These are phyloP conservation scores for Moniliella sp. DNA, from an alignment of 1,284 basidiomycete genomes.

Conservation along the genomic window DNA sequence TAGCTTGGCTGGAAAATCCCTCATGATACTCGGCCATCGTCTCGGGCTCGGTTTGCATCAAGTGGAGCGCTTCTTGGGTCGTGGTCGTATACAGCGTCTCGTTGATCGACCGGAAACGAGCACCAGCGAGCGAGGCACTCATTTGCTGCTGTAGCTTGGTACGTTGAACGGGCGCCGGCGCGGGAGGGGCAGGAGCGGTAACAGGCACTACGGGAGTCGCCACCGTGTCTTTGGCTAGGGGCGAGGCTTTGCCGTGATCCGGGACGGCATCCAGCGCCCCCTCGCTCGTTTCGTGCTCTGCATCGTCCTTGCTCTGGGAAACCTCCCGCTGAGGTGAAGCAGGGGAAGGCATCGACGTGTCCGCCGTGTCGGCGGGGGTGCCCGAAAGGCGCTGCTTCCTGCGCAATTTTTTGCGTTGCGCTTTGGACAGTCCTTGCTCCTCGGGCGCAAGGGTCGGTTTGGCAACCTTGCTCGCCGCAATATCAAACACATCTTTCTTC, in stretches of 20 bases:
- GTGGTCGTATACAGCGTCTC: conserved; percentile 28
- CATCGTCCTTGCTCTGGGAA: not conserved
- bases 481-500: conserved; percentile 1
- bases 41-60: conserved; percentile 17
- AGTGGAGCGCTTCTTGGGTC: conserved; percentile 11
- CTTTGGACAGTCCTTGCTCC: conserved; percentile 12
- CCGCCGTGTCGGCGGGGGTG: conserved; percentile 1
- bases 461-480: conserved; percentile 7
- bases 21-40: conserved; percentile 28
- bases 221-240: not conserved
- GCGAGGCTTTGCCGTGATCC: not conserved
- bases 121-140: conserved; percentile 20
- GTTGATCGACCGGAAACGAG: conserved; percentile 33
- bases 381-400: conserved; percentile 6
- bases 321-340: not conserved
- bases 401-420: conserved; percentile 22
- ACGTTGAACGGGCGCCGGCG: conserved; percentile 7
- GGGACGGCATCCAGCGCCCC: not conserved
- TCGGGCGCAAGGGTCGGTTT: conserved; percentile 7
- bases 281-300: not conserved
- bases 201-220: not conserved
- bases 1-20: conserved; percentile 28
- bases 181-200: not conserved
- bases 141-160: conserved; percentile 6
- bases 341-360: conserved; percentile 1